Percentiles rank a stretch among this genome's conserved stretches.
Evolutionary conservation across 805 yeast species (phyloP).

Genomic region (Yarrowia bubula): DNA sequence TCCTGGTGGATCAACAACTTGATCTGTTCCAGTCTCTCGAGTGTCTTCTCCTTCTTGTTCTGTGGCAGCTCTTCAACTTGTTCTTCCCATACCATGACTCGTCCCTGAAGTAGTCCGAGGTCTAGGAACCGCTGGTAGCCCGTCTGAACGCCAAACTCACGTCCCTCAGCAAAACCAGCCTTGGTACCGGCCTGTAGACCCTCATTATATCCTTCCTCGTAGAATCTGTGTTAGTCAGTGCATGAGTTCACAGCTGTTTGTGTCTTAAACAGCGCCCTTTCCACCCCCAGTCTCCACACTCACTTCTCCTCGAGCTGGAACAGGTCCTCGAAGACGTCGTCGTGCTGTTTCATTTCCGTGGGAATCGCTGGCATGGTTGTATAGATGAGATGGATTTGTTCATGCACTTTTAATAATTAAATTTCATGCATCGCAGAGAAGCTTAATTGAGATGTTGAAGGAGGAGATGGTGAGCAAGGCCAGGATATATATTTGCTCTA

Average conservation of each 20-base stretch:
- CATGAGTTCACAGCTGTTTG: background rate
- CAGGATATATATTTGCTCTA: too few relatives aligned
- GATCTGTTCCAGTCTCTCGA: constrained; percentile 24
- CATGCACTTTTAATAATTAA: background rate
- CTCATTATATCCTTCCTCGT: constrained; percentile 66
- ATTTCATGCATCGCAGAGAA: background rate
- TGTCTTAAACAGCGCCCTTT: background rate
- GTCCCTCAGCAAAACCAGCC: constrained; percentile 71
- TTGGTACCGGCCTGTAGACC: constrained; percentile 62
- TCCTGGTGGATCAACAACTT: constrained; percentile 35
- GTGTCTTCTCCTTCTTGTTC: constrained; percentile 19
- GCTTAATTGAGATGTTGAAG: too few relatives aligned
- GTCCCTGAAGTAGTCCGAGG: constrained; percentile 64
- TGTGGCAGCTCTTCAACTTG: constrained; percentile 27
- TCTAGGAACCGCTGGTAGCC: constrained; percentile 48
- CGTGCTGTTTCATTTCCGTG: constrained; percentile 26
- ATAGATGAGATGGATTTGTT: background rate
- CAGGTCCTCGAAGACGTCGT: constrained; percentile 48
- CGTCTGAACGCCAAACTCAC: constrained; percentile 65
- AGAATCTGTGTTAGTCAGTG: constrained; percentile 43
- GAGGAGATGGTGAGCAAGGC: too few relatives aligned
- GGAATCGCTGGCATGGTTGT: background rate
- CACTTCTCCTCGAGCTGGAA: constrained; percentile 58
- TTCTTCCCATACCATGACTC: constrained; percentile 42
- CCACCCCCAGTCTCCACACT: background rate